Conservation (phyloP, 1,139 yeast genomes). For the Yamadazyma triangularis region DNA sequence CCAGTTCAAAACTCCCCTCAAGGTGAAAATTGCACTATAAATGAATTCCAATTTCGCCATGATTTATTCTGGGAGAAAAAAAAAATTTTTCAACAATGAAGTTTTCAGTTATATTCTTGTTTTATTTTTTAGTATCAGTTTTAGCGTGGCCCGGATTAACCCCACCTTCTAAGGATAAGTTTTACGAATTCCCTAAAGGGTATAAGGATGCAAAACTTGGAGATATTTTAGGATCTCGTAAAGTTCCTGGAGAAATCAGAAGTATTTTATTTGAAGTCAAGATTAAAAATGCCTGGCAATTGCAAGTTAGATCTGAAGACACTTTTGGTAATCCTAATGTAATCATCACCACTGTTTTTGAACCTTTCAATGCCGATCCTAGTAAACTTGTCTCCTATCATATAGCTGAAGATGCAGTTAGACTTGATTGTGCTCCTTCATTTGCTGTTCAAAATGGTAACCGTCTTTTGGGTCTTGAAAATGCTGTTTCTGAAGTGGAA, state of each 20-base stretch:
- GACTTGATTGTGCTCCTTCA: conserved; percentile 27
- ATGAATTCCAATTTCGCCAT: no score
- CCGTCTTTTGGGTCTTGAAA: no score
- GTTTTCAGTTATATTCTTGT: no score
- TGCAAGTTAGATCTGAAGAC: conserved; percentile 29
- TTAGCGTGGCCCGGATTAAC: no score
- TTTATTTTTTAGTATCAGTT: no score
- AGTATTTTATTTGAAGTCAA: conserved; percentile 14
- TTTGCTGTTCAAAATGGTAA: conserved; percentile 23
- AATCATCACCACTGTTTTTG: conserved; percentile 27
- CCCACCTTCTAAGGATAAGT: conserved; percentile 16
- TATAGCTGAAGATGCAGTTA: conserved; percentile 28
- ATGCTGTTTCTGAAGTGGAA: conserved; percentile 19
- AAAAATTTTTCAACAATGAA: no score
- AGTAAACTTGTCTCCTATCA: conserved; percentile 27
- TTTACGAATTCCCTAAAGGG: conserved; percentile 19
- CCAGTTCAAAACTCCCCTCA: no score
- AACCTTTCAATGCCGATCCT: conserved; percentile 27
- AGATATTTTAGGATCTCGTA: conserved; percentile 18
- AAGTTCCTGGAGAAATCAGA: conserved; percentile 16
- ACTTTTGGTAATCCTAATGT: conserved; percentile 26
- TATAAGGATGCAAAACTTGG: conserved; percentile 17
- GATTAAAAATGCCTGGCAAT: conserved; percentile 27
- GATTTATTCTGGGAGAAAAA: no score
- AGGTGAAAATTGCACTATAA: no score